Evolutionary conservation across 2,329 filamentous ascomycete species (phyloP), one percentile per base, ranked within the genome.

Genomic region (Arachnomyces sp.): DNA sequence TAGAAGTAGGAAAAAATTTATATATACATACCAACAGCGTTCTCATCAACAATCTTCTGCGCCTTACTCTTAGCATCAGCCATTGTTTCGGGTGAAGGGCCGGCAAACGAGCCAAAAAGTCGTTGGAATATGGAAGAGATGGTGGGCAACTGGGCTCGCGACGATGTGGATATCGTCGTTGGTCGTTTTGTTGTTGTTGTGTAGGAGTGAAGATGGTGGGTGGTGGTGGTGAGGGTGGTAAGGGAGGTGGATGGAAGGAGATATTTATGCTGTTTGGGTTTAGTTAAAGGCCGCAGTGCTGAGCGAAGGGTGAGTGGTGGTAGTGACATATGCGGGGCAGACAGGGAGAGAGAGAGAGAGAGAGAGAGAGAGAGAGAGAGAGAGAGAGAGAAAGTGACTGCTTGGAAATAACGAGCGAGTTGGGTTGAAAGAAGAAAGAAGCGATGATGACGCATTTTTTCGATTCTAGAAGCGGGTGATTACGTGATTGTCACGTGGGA

Each of bases 21-120:
- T n/a, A n/a, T 25, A 25, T 31, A 70, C 81, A 40, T 72, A 86
- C 82, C 81, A 64, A 94, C 88, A 55, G 79, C 69, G 70, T 94
- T 92, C 59, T 89, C 81, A 66, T 92, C 79, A 65, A 96, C 94
- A 69, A 95, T 81, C 58, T 72, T 65, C 66, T 94, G 79, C 46
- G 84, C 85, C 68, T 93, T 93, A 49, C 76, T 73, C 69, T 84
- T 86, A 58, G 86, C 84, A 61, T 83, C 78, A 58, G 85, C 81
- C 84, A 94, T 93, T 56, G 69, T 76, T 25, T 76, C 72, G 53
- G 82, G 72, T 46, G 65, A 72, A 51, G 71, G 47, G 51, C 66
- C 67, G 63, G 74, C 70, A 60, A 69, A 61, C 39, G 72, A 64
- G 54, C 70, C 70, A 65, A 94, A 92, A 60, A 93, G 73, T 60